Conservation (phyloP, 176 grass and related monocot species). For the Olyra latifolia region DNA sequence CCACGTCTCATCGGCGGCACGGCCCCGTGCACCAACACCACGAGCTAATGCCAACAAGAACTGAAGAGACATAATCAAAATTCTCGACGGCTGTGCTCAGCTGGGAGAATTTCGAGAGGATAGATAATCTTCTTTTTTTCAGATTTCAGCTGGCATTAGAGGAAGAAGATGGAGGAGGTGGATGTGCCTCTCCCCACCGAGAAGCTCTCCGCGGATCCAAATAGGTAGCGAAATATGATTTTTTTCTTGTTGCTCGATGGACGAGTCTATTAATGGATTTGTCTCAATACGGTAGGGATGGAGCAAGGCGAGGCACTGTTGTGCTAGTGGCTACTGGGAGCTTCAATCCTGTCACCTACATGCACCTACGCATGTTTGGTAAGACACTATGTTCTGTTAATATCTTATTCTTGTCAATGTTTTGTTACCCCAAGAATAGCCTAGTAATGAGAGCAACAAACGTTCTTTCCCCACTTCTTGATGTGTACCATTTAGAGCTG, state of each 20-base stretch:
- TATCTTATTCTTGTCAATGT: background rate
- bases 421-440: background rate
- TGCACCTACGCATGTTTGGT: conserved; percentile 97
- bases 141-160: background rate
- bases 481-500: conserved; percentile 46
- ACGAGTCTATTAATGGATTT: conserved; percentile 6
- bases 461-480: background rate
- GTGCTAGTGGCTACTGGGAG: conserved; percentile 77
- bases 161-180: conserved; percentile 34
- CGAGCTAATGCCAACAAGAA: background rate
- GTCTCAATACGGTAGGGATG: conserved; percentile 24
- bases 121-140: background rate
- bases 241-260: background rate
- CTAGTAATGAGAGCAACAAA: background rate
- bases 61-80: background rate
- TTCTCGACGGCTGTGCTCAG: background rate
- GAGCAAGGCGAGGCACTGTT: conserved; percentile 21
- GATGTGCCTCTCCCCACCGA: conserved; percentile 16
- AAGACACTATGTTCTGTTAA: background rate
- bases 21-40: background rate
- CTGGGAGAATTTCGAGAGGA: background rate
- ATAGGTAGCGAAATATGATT: background rate
- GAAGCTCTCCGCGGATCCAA: conserved; percentile 17
- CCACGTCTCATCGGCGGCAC: too few relatives aligned
- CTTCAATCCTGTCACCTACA: conserved; percentile 93